These are phyloP conservation scores for Lentinula edodes DNA, from an alignment of 768 basidiomycete species.

Conservation along the genomic window DNA sequence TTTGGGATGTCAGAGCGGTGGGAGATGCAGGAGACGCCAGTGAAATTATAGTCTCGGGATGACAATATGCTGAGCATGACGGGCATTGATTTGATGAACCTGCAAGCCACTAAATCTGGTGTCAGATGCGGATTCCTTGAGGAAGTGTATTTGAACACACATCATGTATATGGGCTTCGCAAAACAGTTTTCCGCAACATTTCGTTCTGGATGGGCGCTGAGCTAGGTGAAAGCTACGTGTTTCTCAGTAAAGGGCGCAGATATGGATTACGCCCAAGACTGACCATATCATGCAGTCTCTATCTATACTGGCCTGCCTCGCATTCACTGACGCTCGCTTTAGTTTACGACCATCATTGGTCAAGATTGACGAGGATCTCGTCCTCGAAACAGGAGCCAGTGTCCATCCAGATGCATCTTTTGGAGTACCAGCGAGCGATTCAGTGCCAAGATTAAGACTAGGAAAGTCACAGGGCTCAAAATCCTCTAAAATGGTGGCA, in stretches of 20 bases:
- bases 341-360: not conserved
- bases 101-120: not conserved
- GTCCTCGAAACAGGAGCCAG: not conserved
- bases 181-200: slow-evolving; percentile 5
- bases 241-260: not conserved
- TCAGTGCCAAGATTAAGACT: slow-evolving; percentile 1
- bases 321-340: not conserved
- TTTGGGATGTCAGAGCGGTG: not conserved
- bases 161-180: not conserved
- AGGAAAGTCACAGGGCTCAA: not conserved
- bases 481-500: not conserved
- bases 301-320: not conserved
- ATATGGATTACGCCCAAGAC: not conserved
- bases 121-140: not conserved
- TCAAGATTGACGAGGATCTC: not conserved
- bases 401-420: not conserved
- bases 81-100: not conserved
- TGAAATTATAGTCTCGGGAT: not conserved
- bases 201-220: not conserved
- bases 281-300: not conserved
- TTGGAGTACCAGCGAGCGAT: not conserved
- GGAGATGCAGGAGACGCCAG: not conserved
- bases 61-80: not conserved
- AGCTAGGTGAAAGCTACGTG: not conserved
- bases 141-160: not conserved